A percentile compares a stretch with the other conserved stretches of the same genome.
These are phyloP conservation scores for Colletotrichum cordylinicola DNA, from an alignment of 2,329 filamentous ascomycete species.

Conservation along the genomic window DNA sequence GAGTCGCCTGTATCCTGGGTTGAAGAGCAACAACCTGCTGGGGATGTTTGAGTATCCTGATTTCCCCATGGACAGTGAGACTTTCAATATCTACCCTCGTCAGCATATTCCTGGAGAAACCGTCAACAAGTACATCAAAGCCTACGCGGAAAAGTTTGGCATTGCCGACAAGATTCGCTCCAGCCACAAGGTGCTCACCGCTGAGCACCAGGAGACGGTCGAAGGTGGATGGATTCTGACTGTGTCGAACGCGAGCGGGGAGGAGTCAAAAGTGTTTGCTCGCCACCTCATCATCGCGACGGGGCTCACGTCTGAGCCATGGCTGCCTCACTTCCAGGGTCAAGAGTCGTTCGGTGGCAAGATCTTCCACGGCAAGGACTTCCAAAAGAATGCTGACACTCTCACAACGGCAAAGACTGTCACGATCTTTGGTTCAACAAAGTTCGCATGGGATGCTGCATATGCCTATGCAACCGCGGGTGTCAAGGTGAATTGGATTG, in stretches of 20 bases:
- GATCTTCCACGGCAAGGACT: conserved; percentile 56
- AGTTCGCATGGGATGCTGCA: conserved; percentile 69
- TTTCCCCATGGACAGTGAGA: conserved; percentile 70
- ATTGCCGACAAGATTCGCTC: conserved; percentile 45
- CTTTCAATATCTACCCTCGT: conserved; percentile 49
- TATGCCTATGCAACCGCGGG: conserved; percentile 64
- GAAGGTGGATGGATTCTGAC: conserved; percentile 49
- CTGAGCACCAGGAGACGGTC: conserved; percentile 40
- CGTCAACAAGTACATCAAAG: conserved; percentile 52
- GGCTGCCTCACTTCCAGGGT: conserved; percentile 52
- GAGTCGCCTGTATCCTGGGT: conserved; percentile 69
- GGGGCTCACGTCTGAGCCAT: conserved; percentile 56
- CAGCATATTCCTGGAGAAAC: conserved; percentile 53
- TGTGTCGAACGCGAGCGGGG: conserved; percentile 19
- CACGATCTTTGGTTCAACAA: conserved; percentile 67
- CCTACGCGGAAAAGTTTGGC: conserved; percentile 48
- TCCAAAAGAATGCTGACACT: conserved; percentile 43
- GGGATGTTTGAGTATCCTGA: conserved; percentile 78
- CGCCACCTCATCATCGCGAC: conserved; percentile 60
- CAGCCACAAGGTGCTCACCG: conserved; percentile 43
- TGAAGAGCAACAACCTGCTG: conserved; percentile 77
- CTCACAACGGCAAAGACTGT: conserved; percentile 47
- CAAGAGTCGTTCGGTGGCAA: conserved; percentile 49
- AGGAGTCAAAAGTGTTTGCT: conserved; percentile 36
- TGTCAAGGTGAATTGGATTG: conserved; percentile 64